Base-by-base conservation (phyloP, 2,329 filamentous ascomycete species). In the Aureobasidium lini region DNA sequence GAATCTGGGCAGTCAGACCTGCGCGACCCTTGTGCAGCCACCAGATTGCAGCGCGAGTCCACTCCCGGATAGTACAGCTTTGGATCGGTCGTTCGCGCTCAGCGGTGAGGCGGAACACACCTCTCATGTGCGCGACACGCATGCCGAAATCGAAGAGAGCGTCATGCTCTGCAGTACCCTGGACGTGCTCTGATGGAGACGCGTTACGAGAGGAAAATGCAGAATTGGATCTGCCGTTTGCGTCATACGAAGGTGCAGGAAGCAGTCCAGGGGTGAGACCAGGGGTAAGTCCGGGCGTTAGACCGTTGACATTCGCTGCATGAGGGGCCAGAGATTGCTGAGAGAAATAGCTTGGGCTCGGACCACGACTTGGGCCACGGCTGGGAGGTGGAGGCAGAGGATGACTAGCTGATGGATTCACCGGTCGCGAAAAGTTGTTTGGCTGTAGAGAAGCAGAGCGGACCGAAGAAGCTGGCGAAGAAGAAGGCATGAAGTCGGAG, bases 21-120 rank as follows among this genome's bases (percentile, higher is more conserved):
- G 86, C 83, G 62, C 91, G 85, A 18, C 91, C 92, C 65, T 84
- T 87, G 47, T 95, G 70, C 68, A 96, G 95, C 92, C 92, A 96
- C 92, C 92, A 96, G 0, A 89, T 77, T 3, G 84, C 86, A 28
- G 85, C 86, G 60, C 89, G 82, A 9, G 87, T 79, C 76, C 92
- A 87, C 50, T 67, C 66, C 1, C 61, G 39, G 0, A 87, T 79
- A 0, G 84, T 77, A 53, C 83, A 86, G 32, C 81, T 79, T 59
- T 83, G 79, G 4, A 91, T 70, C 0, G 89, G 84, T 63, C 83
- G 85, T 32, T 86, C 78, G 34, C 85, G 82, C 70, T 95, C 89
- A 0, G 90, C 86, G 60, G 92, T 89, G 44, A 93, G 73, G 39
- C 84, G 80, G 69, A 95, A 95, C 2, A 94, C 79, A 64, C 87